These are phyloP conservation scores for Pichia thaimueangensis DNA, from an alignment of 805 yeast species.

Conservation along the genomic window DNA sequence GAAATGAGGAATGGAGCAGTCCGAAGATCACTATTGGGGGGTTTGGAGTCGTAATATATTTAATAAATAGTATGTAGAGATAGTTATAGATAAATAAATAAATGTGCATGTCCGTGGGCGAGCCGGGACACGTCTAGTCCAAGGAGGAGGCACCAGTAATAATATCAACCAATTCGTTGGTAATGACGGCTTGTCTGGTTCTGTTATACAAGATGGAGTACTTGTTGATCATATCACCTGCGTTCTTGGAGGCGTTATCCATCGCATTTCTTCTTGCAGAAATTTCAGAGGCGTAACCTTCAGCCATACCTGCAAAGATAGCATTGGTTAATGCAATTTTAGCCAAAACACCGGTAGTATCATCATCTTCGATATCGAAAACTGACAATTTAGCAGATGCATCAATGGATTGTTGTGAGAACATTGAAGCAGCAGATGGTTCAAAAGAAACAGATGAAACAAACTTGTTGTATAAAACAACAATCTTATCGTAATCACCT, in stretches of 20 bases:
- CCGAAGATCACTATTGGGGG: not conserved
- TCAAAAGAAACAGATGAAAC: constrained; percentile 85
- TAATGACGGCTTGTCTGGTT: constrained; percentile 98
- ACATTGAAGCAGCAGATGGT: constrained; percentile 66
- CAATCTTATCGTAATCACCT: constrained; percentile 69
- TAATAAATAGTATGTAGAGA: not conserved
- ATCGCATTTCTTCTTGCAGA: constrained; percentile 99
- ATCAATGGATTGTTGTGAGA: constrained; percentile 64
- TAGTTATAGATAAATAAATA: constrained; percentile 1
- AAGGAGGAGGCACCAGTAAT: constrained; percentile 99
- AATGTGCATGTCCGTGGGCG: constrained; percentile 1
- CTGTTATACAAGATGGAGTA: constrained; percentile 98
- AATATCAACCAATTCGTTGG: constrained; percentile 98
- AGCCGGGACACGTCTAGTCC: constrained; percentile 46
- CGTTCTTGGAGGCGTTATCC: constrained; percentile 99
- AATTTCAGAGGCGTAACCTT: constrained; percentile 96
- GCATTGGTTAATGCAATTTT: constrained; percentile 90
- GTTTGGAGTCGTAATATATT: not conserved
- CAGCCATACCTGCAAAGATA: constrained; percentile 86
- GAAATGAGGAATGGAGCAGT: not conserved
- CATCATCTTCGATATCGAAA: constrained; percentile 71
- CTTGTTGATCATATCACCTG: constrained; percentile 96
- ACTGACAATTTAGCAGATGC: constrained; percentile 79
- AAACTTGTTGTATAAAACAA: constrained; percentile 82
- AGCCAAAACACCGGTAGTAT: constrained; percentile 60